These are phyloP conservation scores for Pseudocercospora fijiensis DNA, from an alignment of 2,329 filamentous ascomycete species.

Conservation along the genomic window DNA sequence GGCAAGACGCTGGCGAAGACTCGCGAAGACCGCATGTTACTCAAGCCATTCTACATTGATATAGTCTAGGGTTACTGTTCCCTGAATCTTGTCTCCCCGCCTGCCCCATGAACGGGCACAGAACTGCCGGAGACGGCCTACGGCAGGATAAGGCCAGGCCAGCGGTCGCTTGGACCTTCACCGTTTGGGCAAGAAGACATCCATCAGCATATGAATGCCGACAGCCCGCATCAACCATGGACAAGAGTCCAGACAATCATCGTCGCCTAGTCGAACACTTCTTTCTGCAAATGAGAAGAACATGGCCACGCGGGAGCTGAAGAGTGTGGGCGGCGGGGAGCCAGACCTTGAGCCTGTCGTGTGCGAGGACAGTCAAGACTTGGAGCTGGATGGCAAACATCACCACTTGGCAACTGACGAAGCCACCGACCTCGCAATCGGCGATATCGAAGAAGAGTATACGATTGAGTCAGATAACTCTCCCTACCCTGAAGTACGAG, in stretches of 20 bases:
- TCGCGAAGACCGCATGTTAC: no score
- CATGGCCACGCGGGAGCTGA: background rate
- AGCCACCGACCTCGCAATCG: background rate
- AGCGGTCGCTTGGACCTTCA: conserved; percentile 6
- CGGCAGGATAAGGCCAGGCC: background rate
- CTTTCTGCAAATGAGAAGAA: background rate
- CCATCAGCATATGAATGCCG: background rate
- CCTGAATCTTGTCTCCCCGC: background rate
- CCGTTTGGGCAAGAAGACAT: background rate
- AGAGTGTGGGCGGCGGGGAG: background rate
- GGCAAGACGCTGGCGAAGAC: background rate
- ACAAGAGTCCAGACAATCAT: background rate
- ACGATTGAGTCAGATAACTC: conserved; percentile 3
- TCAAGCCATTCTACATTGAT: background rate
- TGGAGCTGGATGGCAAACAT: background rate
- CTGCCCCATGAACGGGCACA: background rate
- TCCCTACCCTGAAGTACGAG: conserved; percentile 5
- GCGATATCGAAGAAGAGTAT: conserved; percentile 4
- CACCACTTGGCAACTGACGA: background rate
- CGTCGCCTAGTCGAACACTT: background rate
- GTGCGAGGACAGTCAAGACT: background rate
- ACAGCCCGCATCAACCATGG: background rate
- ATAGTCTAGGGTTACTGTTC: background rate
- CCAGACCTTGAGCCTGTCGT: background rate
- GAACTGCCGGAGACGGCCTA: background rate